Conservation (phyloP, 768 basidiomycete genomes). For the Kwoniella shandongensis region DNA sequence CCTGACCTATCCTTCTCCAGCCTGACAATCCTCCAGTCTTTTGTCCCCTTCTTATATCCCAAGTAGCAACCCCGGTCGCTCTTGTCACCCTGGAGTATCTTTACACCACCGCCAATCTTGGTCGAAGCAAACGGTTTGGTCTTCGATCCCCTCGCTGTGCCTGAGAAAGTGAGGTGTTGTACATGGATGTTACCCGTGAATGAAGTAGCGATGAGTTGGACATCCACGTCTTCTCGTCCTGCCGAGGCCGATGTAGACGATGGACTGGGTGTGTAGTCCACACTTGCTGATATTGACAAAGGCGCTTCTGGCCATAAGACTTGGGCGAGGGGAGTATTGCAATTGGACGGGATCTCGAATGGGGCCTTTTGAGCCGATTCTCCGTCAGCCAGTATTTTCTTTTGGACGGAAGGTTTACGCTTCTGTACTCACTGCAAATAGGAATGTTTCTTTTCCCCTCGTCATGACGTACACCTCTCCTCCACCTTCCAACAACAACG, state of each 20-base stretch:
- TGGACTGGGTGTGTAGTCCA: background rate
- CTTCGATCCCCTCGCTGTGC: background rate
- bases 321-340: conserved; percentile 5
- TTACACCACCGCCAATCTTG: conserved; percentile 1
- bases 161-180: conserved; percentile 11
- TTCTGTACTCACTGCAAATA: conserved; percentile 14
- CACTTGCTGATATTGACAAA: conserved; percentile 2
- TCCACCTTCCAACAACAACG: conserved; percentile 16
- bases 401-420: background rate
- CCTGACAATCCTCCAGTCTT: conserved; percentile 18
- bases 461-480: conserved; percentile 24
- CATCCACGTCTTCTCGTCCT: conserved; percentile 6
- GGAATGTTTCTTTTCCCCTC: conserved; percentile 26
- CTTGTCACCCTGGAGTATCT: conserved; percentile 1
- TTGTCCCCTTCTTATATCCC: conserved; percentile 9
- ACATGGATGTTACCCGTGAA: conserved; percentile 14
- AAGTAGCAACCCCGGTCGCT: conserved; percentile 8
- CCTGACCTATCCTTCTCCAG: conserved; percentile 11
- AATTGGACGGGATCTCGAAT: conserved; percentile 18
- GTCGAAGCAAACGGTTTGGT: conserved; percentile 13
- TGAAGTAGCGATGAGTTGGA: conserved; percentile 10
- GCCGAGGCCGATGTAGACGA: background rate
- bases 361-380: conserved; percentile 8
- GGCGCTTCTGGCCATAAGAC: conserved; percentile 20
- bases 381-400: background rate